These are phyloP conservation scores for Ustilago crameri DNA, from an alignment of 1,284 basidiomycete species.

Conservation along the genomic window DNA sequence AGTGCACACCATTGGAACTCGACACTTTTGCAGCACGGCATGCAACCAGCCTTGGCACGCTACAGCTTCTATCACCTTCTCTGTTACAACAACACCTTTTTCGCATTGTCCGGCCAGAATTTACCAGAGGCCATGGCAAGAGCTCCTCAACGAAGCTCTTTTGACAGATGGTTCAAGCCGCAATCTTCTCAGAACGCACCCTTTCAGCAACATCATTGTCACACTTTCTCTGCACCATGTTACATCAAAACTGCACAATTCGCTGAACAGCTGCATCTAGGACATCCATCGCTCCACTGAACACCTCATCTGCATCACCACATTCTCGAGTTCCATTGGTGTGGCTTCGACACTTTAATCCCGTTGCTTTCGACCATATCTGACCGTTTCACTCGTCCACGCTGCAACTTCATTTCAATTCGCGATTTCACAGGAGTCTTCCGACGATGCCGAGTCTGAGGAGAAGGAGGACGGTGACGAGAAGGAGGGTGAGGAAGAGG, in stretches of 20 bases:
- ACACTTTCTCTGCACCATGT: too few species aligned
- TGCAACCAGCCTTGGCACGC: background rate
- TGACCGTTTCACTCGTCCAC: background rate
- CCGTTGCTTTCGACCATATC: background rate
- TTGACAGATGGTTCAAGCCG: too few species aligned
- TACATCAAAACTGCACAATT: too few species aligned
- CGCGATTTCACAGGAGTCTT: constrained; percentile 27
- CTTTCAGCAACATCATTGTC: too few species aligned
- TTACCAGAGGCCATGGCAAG: too few species aligned
- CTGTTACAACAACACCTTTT: too few species aligned
- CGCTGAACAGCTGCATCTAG: too few species aligned
- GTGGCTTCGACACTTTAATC: background rate
- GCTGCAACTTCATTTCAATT: background rate
- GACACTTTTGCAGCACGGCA: background rate
- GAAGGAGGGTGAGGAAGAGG: constrained; percentile 43
- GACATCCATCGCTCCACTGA: too few species aligned
- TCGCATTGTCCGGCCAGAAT: too few species aligned
- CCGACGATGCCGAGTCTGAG: constrained; percentile 38
- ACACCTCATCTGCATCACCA: too few species aligned
- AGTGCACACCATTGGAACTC: background rate
- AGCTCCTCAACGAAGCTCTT: too few species aligned
- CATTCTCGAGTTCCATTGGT: background rate
- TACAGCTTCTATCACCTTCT: background rate
- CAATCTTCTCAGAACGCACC: too few species aligned
- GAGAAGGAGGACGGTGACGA: constrained; percentile 57